Evolutionary conservation across 1,139 yeast genomes (phyloP).

Genomic region (Citeromyces siamensis): DNA sequence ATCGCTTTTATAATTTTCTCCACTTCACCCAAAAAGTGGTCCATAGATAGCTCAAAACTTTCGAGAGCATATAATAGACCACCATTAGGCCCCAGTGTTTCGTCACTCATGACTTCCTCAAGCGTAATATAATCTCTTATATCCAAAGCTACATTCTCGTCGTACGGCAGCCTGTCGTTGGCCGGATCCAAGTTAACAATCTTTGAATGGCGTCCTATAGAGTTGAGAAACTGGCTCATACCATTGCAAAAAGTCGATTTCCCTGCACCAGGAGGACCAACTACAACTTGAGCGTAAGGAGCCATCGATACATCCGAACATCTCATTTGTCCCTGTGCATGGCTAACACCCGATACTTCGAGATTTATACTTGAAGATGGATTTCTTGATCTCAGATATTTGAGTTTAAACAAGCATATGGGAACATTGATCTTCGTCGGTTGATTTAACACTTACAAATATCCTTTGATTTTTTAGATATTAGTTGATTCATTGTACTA

Average conservation of each 20-base stretch:
- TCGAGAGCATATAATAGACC: constrained; percentile 88
- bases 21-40: constrained; percentile 47
- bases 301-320: too few relatives aligned
- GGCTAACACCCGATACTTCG: too few relatives aligned
- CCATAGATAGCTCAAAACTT: constrained; percentile 30
- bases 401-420: too few relatives aligned
- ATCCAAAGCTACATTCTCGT: constrained; percentile 76
- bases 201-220: constrained; percentile 82
- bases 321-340: too few relatives aligned
- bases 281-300: constrained; percentile 79
- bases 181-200: constrained; percentile 92
- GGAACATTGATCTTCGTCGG: too few relatives aligned
- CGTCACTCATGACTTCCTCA: constrained; percentile 84
- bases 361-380: too few relatives aligned
- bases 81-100: constrained; percentile 87
- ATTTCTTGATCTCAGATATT: too few relatives aligned
- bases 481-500: too few relatives aligned
- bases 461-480: too few relatives aligned
- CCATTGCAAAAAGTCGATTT: constrained; percentile 94
- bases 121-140: constrained; percentile 78
- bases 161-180: constrained; percentile 72
- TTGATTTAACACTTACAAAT: too few relatives aligned
- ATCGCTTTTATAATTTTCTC: constrained; percentile 33
- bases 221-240: constrained; percentile 80
- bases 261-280: constrained; percentile 98